Evolutionary conservation across 345 rosid genomes (phyloP).

Genomic region (Pistacia vera): DNA sequence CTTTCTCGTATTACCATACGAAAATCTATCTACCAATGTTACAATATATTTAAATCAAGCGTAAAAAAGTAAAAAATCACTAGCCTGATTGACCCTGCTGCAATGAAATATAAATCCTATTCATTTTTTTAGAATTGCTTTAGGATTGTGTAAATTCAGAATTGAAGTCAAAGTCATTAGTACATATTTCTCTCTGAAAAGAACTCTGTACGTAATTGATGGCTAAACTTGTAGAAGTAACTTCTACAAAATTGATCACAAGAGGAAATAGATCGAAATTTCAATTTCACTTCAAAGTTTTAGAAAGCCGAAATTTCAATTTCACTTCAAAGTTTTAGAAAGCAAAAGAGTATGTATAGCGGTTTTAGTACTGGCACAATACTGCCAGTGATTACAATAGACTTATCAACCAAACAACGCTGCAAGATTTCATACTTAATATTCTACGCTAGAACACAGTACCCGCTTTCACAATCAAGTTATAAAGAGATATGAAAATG

Average conservation of each 20-base stretch:
- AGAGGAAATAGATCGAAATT: neutral
- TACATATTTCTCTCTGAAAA: neutral
- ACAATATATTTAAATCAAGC: neutral
- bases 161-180: too few relatives aligned
- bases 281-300: neutral
- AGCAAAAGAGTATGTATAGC: too few relatives aligned
- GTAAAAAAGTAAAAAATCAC: neutral
- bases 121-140: too few relatives aligned
- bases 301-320: neutral
- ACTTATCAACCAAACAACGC: neutral
- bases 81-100: neutral
- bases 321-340: too few relatives aligned
- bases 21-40: neutral
- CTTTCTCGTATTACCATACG: conserved; percentile 15
- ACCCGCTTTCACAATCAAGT: neutral
- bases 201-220: neutral
- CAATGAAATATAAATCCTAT: too few relatives aligned
- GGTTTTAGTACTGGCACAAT: too few relatives aligned
- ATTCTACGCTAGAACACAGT: too few relatives aligned
- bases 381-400: neutral
- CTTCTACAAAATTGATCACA: neutral
- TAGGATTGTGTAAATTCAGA: too few relatives aligned
- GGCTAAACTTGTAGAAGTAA: neutral
- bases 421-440: neutral
- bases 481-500: neutral